Evolutionary conservation across 106 monocot species (phyloP).

Genomic region (Dioscorea zingiberensis): DNA sequence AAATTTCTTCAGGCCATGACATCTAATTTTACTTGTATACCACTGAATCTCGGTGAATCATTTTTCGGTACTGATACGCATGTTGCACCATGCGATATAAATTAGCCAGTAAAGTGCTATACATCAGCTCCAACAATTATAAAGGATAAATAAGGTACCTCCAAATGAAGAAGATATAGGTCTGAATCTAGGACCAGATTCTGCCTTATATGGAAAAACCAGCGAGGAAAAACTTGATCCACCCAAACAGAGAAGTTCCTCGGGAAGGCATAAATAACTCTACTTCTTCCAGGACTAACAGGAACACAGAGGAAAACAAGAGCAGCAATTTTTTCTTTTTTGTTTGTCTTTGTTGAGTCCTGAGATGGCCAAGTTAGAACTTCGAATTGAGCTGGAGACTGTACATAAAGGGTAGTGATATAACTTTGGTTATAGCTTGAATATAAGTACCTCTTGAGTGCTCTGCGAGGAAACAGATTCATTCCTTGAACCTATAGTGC

Average conservation of each 20-base stretch:
- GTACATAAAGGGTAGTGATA: too few relatives aligned
- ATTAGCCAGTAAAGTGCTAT: not conserved
- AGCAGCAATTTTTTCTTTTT: constrained; percentile 29
- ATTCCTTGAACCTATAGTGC: not conserved
- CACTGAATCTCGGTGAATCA: too few relatives aligned
- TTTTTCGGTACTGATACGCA: too few relatives aligned
- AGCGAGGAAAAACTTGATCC: constrained; percentile 63
- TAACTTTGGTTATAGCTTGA: too few relatives aligned
- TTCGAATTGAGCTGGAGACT: too few relatives aligned
- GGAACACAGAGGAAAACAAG: constrained; percentile 76
- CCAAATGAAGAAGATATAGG: constrained; percentile 73
- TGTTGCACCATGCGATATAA: not conserved
- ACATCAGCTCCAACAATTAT: not conserved
- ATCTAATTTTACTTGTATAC: too few relatives aligned
- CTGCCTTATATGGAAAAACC: constrained; percentile 67
- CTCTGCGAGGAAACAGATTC: constrained; percentile 15
- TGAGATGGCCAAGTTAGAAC: constrained; percentile 13
- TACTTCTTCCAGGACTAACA: constrained; percentile 81
- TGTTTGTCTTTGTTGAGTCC: constrained; percentile 11
- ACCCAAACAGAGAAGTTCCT: constrained; percentile 71
- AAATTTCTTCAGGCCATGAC: too few relatives aligned
- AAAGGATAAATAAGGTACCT: constrained; percentile 36
- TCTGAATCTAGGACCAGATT: constrained; percentile 93
- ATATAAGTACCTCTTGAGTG: constrained; percentile 22
- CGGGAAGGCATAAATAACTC: constrained; percentile 65